A percentile compares a stretch with the other conserved stretches of the same genome.
Conservation (phyloP, 179 eudicot genomes). For the Silene noctiflora region DNA sequence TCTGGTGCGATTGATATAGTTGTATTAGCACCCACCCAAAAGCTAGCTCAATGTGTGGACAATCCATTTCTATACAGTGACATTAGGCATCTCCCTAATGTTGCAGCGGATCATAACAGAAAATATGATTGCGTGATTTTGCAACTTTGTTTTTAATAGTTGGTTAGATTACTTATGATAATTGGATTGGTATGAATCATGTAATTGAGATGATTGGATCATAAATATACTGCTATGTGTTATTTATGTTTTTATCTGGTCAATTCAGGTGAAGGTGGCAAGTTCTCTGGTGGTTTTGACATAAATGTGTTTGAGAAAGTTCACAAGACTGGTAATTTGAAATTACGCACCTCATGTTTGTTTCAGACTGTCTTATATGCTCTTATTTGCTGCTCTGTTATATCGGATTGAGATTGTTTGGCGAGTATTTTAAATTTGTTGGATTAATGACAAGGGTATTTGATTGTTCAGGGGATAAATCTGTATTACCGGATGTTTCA, state of each 20-base stretch:
- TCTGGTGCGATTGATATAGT: not conserved
- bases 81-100: not conserved
- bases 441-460: slow-evolving; percentile 9
- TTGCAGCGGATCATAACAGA: not conserved
- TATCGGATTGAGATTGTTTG: not conserved
- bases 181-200: too few relatives aligned
- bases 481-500: slow-evolving; percentile 66
- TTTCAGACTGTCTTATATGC: not conserved
- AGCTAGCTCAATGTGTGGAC: not conserved
- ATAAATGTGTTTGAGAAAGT: slow-evolving; percentile 66
- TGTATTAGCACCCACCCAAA: not conserved
- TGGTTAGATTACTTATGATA: not conserved
- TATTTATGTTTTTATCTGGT: slow-evolving; percentile 3
- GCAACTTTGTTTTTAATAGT: too few relatives aligned
- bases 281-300: slow-evolving; percentile 85
- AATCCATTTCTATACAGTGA: not conserved
- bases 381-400: not conserved
- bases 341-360: not conserved
- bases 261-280: slow-evolving; percentile 58
- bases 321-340: slow-evolving; percentile 64
- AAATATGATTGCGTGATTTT: too few relatives aligned
- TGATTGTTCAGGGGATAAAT: slow-evolving; percentile 53
- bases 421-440: not conserved
- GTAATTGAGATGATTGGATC: too few relatives aligned
- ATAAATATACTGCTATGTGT: not conserved